A percentile compares a stretch with the other conserved stretches of the same genome.
Evolutionary conservation across 139 green algal genomes (phyloP).

Genomic region (Coccomyxa sp.): DNA sequence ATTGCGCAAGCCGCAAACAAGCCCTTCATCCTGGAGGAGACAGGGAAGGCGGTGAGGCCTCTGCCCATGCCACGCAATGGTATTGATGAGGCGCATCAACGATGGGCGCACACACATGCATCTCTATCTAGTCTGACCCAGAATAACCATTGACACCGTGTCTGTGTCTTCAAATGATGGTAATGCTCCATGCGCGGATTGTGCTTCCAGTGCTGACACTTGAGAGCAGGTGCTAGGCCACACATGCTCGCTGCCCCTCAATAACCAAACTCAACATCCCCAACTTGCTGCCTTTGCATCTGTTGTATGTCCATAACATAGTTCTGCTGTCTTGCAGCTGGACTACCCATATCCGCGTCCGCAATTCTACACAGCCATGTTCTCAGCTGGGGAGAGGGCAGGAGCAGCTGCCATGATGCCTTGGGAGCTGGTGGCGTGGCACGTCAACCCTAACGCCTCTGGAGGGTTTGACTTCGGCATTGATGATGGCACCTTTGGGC

Average conservation of each 20-base stretch:
- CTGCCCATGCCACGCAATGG: neutral
- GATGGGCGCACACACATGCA: neutral
- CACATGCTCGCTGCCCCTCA: too few species aligned
- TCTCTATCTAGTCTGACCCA: neutral
- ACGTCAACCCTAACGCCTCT: neutral
- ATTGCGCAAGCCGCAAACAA: conserved; percentile 22
- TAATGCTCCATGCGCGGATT: neutral
- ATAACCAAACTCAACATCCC: too few species aligned
- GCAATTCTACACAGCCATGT: neutral
- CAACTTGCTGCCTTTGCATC: neutral
- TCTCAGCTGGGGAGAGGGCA: neutral
- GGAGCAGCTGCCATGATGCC: conserved; percentile 3
- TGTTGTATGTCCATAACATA: neutral
- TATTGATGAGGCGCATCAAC: neutral
- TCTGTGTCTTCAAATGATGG: neutral
- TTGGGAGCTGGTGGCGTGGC: conserved; percentile 8
- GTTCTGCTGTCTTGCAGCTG: neutral
- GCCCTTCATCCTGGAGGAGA: conserved; percentile 46
- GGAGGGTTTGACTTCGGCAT: neutral
- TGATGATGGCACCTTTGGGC: neutral
- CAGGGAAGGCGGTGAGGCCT: conserved; percentile 15
- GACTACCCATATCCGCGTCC: neutral
- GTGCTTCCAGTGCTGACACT: too few species aligned
- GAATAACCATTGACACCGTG: neutral
- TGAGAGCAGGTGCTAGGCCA: too few species aligned